Evolutionary conservation across 2,329 filamentous ascomycete species (phyloP), one percentile per base, ranked within the genome.

Genomic region (Neonectria hederae): DNA sequence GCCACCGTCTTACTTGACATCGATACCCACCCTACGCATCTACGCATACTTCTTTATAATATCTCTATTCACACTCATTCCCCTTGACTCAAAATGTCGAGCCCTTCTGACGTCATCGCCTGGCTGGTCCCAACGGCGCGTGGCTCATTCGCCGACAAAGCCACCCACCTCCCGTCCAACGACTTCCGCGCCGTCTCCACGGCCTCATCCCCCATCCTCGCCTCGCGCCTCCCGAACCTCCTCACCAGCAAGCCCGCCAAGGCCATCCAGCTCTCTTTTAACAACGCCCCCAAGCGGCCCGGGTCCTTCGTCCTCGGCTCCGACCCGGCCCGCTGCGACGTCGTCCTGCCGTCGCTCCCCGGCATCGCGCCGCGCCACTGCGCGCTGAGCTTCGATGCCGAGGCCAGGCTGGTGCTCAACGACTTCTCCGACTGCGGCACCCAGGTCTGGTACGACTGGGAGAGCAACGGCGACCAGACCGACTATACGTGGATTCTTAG

Each of bases 401-500:
- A 79, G 56, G 74, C 74, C 17, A 72, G 80, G 28, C 76, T 82
- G 40, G 71, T 80, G 4, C 76, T 82, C 9, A 74, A 77, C 54
- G 80, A 82, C 69, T 77, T 76, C 48, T 81, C 79, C 2, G 72
- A 73, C 38, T 35, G 54, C 19, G 80, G 80, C 14, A 82, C 80
- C 1, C 76, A 80, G 53, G 79, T 82, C 30, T 82, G 80, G 80
- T 81, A 79, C 69, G 79, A 80, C 60, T 79, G 77, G 76, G 76
- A 76, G 60, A 77, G 78, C 68, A 76, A 72, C 56, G 80, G 80
- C 35, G 78, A 81, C 63, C 75, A 72, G 51, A 73, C 70, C 2
- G 75, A 77, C 54, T 74, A 77, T 52, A 75, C 77, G 1, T 82
- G 80, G 80, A 63, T 78, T 21, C 68, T 82, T 42, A 75, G 74